Evolutionary conservation across 1,284 basidiomycete species (phyloP), one percentile per base, ranked within the genome.

Genomic region (Austroboletus niveus): DNA sequence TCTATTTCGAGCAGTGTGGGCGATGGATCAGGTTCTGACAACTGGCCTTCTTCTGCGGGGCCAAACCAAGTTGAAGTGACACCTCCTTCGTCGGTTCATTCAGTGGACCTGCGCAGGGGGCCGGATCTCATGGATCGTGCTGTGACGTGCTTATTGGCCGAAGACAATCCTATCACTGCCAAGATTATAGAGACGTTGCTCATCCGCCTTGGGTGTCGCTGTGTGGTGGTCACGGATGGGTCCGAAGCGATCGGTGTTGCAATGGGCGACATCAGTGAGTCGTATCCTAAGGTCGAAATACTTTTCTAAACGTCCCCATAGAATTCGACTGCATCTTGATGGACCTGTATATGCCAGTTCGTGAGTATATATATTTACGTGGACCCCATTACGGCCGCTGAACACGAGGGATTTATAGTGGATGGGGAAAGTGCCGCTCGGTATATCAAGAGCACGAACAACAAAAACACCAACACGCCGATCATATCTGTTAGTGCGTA

Each of bases 151-250:
- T 72, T 99, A 34, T 80, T 99, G 43, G 97, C 95, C 0, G 97
- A 99, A 68, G 94, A 98, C 66, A 99, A 99, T 65, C 96, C 96
- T 1, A 97, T 95, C 61, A 94, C 92, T 0, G 92, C 89, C 49
- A 96, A 94, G 77, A 95, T 98, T 44, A 86, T 98, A 52, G 95
- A 98, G 72, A 97, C 92, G 0, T 73, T 98, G 44, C 80, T 99
- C 46, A 87, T 89, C 53, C 86, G 94, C 41, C 80, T 98, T 57
- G 96, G 96, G 1, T 98, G 94, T 70, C 86, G 94, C 17, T 94
- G 92, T 69, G 87, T 97, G 3, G 88, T 95, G 7, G 96, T 98
- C 20, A 84, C 92, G 47, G 94, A 99, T 72, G 97, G 96, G 12
- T 94, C 94, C 6, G 94, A 97, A 67, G 96, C 96, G 22, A 89